Evolutionary conservation across 371 early-diverging fungal species (phyloP).

Genomic region (Blakeslea trispora): DNA sequence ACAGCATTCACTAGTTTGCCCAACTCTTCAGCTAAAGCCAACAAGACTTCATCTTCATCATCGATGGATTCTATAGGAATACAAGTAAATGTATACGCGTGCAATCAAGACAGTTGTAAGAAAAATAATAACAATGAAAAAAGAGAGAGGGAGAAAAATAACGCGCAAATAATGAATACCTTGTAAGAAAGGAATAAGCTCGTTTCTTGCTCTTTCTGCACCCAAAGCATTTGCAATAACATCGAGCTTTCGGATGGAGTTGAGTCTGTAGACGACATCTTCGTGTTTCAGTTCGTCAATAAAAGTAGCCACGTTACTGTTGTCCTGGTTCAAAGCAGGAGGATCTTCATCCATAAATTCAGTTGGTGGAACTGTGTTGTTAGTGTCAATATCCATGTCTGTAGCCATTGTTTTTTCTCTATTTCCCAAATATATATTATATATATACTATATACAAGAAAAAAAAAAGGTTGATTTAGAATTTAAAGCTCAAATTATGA

Average conservation of each 20-base stretch:
- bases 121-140: neutral
- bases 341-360: constrained; percentile 58
- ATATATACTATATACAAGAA: constrained; percentile 1
- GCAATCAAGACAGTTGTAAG: constrained; percentile 2
- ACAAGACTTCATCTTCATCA: constrained; percentile 95
- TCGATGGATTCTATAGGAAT: constrained; percentile 89
- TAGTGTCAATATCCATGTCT: constrained; percentile 49
- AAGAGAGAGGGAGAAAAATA: constrained; percentile 2
- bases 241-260: constrained; percentile 87
- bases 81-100: constrained; percentile 3
- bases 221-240: constrained; percentile 96
- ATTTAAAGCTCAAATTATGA: too few species aligned
- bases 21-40: constrained; percentile 92
- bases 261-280: constrained; percentile 88
- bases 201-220: constrained; percentile 91
- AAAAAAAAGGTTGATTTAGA: neutral
- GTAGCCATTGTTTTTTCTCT: constrained; percentile 18
- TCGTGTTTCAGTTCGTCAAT: constrained; percentile 98
- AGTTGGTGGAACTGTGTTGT: constrained; percentile 31
- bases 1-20: constrained; percentile 90
- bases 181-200: constrained; percentile 96
- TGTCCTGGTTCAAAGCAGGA: constrained; percentile 36
- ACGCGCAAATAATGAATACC: constrained; percentile 55
- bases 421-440: neutral
- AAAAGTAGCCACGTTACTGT: constrained; percentile 85